Percentiles rank a stretch among this genome's conserved stretches.
phyloP scores from a whole-genome alignment of 257 asterid species.

The Coffea eugenioides region DNA sequence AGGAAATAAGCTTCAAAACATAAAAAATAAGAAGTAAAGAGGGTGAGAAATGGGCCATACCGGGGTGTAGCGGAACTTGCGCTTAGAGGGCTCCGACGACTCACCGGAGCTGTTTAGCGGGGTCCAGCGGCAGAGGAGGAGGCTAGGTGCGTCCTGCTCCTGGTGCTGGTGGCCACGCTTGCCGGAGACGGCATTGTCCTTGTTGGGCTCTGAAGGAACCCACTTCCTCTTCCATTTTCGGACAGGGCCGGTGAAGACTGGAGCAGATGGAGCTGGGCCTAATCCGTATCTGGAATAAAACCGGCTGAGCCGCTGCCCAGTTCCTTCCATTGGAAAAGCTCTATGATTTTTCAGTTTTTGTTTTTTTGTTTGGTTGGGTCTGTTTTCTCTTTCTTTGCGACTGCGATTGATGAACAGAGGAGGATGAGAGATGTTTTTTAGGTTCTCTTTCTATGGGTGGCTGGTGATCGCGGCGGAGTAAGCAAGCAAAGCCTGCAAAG shows the following conservation, averaged over 20 bases:
- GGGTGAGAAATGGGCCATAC: slow-evolving; percentile 24
- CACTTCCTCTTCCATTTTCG: slow-evolving; percentile 89
- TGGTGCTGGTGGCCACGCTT: slow-evolving; percentile 18
- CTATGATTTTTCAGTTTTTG: not conserved
- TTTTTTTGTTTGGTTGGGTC: too few species aligned
- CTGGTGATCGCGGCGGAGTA: too few species aligned
- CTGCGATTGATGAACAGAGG: too few species aligned
- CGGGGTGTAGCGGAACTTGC: slow-evolving; percentile 82
- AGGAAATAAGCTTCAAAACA: not conserved
- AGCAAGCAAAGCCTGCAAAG: too few species aligned
- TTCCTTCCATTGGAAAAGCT: slow-evolving; percentile 50
- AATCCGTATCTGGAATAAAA: slow-evolving; percentile 62
- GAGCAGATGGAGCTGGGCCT: slow-evolving; percentile 41
- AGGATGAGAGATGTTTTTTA: too few species aligned
- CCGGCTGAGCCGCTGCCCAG: slow-evolving; percentile 60
- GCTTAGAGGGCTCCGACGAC: slow-evolving; percentile 38
- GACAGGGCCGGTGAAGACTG: slow-evolving; percentile 74
- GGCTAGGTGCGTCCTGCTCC: slow-evolving; percentile 32
- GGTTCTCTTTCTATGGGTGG: too few species aligned
- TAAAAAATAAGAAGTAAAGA: not conserved
- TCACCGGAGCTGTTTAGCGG: slow-evolving; percentile 49
- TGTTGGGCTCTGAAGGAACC: slow-evolving; percentile 45
- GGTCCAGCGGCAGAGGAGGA: slow-evolving; percentile 85
- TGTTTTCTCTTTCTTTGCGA: not conserved
- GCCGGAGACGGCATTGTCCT: slow-evolving; percentile 14